A percentile compares a stretch with the other conserved stretches of the same genome.
Evolutionary conservation across 2,329 filamentous ascomycete species (phyloP).

Genomic region (Fusarium odoratissimum): DNA sequence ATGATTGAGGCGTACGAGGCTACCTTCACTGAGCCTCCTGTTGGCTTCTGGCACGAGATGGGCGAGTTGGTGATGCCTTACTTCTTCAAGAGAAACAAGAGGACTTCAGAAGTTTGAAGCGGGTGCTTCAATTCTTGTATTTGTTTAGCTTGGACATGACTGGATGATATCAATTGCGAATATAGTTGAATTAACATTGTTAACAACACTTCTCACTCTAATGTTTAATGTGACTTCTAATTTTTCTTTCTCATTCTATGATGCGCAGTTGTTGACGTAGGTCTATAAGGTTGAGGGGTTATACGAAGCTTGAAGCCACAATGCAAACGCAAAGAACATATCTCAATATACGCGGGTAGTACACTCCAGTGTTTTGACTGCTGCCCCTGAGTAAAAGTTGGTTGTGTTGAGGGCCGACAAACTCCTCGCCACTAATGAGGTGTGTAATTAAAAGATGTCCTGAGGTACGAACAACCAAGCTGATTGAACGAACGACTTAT

Average conservation of each 20-base stretch:
- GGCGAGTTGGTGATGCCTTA: constrained; percentile 54
- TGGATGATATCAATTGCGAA: constrained; percentile 14
- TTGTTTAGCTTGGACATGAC: neutral
- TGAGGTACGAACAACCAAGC: neutral
- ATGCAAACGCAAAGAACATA: fast-evolving
- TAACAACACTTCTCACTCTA: neutral
- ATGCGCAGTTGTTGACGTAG: neutral
- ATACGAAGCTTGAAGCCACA: neutral
- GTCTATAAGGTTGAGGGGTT: no score
- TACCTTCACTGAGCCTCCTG: constrained; percentile 59
- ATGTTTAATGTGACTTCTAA: neutral
- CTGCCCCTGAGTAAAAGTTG: fast-evolving
- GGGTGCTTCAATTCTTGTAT: neutral
- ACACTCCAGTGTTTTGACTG: fast-evolving
- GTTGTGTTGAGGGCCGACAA: neutral
- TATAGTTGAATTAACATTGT: constrained; percentile 3
- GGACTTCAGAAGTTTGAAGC: constrained; percentile 10
- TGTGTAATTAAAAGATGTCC: fast-evolving
- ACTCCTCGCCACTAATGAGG: no score
- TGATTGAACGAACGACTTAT: neutral
- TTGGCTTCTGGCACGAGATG: constrained; percentile 66
- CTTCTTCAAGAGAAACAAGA: constrained; percentile 48
- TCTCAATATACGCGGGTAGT: fast-evolving
- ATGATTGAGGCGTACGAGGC: constrained; percentile 68
- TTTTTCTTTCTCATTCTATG: fast-evolving